These are phyloP conservation scores for Colletotrichum magnum DNA, from an alignment of 2,329 filamentous ascomycete genomes.

Conservation along the genomic window DNA sequence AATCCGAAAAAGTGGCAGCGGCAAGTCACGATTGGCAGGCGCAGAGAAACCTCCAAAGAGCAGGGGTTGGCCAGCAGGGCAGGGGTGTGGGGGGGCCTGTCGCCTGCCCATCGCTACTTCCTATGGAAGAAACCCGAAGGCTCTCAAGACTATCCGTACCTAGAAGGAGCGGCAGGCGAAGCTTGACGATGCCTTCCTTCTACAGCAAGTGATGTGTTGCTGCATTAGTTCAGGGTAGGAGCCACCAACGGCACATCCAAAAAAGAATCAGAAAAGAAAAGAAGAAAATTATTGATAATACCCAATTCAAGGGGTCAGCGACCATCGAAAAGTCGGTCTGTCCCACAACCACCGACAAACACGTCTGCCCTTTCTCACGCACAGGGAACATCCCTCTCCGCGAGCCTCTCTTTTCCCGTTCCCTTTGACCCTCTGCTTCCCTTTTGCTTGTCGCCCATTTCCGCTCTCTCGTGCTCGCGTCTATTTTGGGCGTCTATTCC, in stretches of 20 bases:
- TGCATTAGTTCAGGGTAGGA: not conserved
- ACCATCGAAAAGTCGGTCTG: conserved; percentile 33
- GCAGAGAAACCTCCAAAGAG: not conserved
- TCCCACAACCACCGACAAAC: not conserved
- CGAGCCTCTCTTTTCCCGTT: not conserved
- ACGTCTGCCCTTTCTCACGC: not conserved
- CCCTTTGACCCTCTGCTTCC: not conserved
- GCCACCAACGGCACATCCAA: not conserved
- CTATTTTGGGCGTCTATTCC: conserved; percentile 31
- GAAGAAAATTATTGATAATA: not conserved
- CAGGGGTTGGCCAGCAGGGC: not conserved
- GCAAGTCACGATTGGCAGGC: conserved; percentile 22
- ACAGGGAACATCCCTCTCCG: conserved; percentile 32
- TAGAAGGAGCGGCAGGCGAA: not conserved
- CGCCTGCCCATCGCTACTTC: not conserved
- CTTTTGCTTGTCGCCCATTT: not conserved
- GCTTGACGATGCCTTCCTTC: not conserved
- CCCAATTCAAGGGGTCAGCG: no score
- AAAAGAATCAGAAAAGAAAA: not conserved
- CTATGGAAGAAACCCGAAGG: conserved; percentile 6
- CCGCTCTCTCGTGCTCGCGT: conserved; percentile 23
- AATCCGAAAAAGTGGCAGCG: conserved; percentile 17
- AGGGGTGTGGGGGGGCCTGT: not conserved
- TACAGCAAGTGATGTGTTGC: no score
- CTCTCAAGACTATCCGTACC: not conserved